phyloP scores from a whole-genome alignment of 352 stramenopile genomes.

The Hyaloperonospora arabidopsidis region DNA sequence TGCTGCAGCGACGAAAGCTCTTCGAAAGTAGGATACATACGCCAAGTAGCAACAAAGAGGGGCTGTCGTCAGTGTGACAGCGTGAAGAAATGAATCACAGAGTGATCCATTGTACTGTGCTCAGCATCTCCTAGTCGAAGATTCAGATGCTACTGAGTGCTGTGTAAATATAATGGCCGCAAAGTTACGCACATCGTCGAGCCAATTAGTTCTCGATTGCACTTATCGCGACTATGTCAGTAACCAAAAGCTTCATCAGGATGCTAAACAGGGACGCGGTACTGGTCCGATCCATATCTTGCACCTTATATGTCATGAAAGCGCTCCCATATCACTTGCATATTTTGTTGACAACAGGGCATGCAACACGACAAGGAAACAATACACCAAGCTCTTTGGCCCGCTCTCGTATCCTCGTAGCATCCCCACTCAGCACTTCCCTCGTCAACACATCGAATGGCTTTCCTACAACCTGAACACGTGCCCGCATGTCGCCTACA shows the following conservation, averaged over 20 bases:
- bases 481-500: slow-evolving; percentile 12
- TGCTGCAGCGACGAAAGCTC: slow-evolving; percentile 42
- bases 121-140: slow-evolving; percentile 85
- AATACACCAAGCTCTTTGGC: no score
- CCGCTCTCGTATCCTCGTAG: no score
- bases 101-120: slow-evolving; percentile 79
- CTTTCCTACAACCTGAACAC: slow-evolving; percentile 3
- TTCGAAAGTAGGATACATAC: slow-evolving; percentile 67
- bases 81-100: slow-evolving; percentile 85
- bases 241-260: slow-evolving; percentile 75
- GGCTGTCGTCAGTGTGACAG: slow-evolving; percentile 54
- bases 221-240: slow-evolving; percentile 62
- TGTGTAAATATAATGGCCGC: slow-evolving; percentile 73
- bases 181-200: slow-evolving; percentile 56
- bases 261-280: no score
- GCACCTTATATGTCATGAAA: no score
- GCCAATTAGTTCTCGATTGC: slow-evolving; percentile 68
- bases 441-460: slow-evolving; percentile 11
- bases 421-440: no score
- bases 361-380: no score
- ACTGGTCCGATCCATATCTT: no score
- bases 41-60: slow-evolving; percentile 60
- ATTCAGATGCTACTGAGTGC: slow-evolving; percentile 47
- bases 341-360: slow-evolving; percentile 3
- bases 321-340: no score